Evolutionary conservation across 2,329 filamentous ascomycete species (phyloP), one percentile per base, ranked within the genome.

Genomic region (Amesomyces nigricolor): DNA sequence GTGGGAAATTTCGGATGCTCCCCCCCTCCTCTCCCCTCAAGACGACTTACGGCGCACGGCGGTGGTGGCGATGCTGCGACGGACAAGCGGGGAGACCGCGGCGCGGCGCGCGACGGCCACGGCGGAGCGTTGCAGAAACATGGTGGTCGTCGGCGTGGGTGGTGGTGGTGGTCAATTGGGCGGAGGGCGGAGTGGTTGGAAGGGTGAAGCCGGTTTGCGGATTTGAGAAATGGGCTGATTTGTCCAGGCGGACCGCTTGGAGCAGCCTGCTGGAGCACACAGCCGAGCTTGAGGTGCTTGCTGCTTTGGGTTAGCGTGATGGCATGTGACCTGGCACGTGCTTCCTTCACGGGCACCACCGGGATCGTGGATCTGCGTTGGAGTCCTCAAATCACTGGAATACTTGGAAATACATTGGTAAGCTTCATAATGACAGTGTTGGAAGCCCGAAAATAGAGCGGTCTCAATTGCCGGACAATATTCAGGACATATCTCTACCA

Each of bases 111-210:
- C 82, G 69, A 76, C 80, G 64, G 78, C 73, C 63, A 82, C 68
- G 70, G 78, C 81, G 68, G 82, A 77, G 70, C 83, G 83, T 77
- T 83, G 80, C 70, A 86, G 70, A 66, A 85, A 82, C 83, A 86
- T 85, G 53, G 57, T 62, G 32, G 58, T 54, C 29, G 51, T 50
- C 32, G 40, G 38, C 47, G 48, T 56, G 39, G 54, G 52, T 56
- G 51, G 54, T 56, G 52, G 54, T 57, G 53, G 46, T 54, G 32
- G 32, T 35, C 32, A 35, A 35, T 35, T 35, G 32, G 9, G 32
- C 32, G 32, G 11, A 26, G 22, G 22, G 22, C 32, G 51, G 48
- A 32, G 35, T 48, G 19, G 38, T 46, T 50, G 47, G 44, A 39
- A 39, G 19, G 49, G 54, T 48, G 46, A 56, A 58, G 59, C 52